Conservation (phyloP, 2,329 filamentous ascomycete genomes). For the Trichoderma citrinoviride region DNA sequence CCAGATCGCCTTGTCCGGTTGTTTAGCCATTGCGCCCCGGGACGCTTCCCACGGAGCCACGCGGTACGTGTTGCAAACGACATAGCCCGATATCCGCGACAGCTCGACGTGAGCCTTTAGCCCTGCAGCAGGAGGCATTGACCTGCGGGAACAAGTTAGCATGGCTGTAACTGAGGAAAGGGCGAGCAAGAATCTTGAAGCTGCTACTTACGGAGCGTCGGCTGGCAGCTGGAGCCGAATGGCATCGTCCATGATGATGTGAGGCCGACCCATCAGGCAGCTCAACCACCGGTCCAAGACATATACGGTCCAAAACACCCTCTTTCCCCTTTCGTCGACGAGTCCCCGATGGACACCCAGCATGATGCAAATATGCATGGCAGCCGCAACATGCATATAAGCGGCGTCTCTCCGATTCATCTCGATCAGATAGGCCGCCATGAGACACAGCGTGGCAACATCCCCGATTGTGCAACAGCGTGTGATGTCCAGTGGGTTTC, state of each 20-base stretch:
- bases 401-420: slow-evolving; percentile 49
- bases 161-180: neutral
- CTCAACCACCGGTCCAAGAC: slow-evolving; percentile 50
- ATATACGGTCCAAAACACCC: slow-evolving; percentile 53
- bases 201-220: slow-evolving; percentile 40
- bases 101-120: slow-evolving; percentile 48
- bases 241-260: slow-evolving; percentile 46
- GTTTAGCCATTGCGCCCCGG: slow-evolving; percentile 30
- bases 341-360: slow-evolving; percentile 48
- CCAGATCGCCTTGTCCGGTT: slow-evolving; percentile 41
- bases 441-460: slow-evolving; percentile 45
- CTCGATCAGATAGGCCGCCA: slow-evolving; percentile 50
- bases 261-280: slow-evolving; percentile 50
- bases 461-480: slow-evolving; percentile 41
- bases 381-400: slow-evolving; percentile 46
- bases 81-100: slow-evolving; percentile 47
- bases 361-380: slow-evolving; percentile 48
- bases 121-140: slow-evolving; percentile 44
- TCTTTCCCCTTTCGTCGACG: slow-evolving; percentile 44
- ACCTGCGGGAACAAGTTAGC: slow-evolving; percentile 30
- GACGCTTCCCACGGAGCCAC: slow-evolving; percentile 35
- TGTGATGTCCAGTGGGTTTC: slow-evolving; percentile 47
- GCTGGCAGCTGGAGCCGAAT: slow-evolving; percentile 44
- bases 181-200: neutral
- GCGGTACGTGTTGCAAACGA: slow-evolving; percentile 48